Conservation (phyloP, 371 early-diverging fungal species). For the Globomyces sp. region DNA sequence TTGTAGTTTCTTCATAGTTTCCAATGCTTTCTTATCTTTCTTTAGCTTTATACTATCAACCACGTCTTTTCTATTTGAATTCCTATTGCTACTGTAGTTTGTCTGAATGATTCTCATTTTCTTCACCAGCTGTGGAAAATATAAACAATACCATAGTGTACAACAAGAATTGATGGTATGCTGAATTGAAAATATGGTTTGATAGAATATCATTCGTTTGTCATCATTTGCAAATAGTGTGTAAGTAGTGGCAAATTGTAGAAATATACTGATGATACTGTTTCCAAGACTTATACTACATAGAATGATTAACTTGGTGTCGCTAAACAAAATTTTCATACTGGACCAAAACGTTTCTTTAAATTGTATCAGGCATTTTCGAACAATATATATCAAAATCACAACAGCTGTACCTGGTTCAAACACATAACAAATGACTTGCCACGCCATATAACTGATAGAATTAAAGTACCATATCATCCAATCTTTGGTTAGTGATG, state of each 20-base stretch:
- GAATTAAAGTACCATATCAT: conserved; percentile 2
- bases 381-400: neutral
- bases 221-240: neutral
- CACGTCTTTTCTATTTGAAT: no score
- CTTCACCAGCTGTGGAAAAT: conserved; percentile 9
- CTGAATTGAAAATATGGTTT: conserved; percentile 1
- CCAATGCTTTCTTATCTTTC: no score
- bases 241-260: conserved; percentile 8
- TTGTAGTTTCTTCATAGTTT: no score
- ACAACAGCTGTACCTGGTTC: conserved; percentile 1
- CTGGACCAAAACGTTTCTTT: neutral
- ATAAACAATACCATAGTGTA: conserved; percentile 9
- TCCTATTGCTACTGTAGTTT: no score
- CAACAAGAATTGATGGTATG: conserved; percentile 12
- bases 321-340: neutral
- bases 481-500: neutral
- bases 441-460: conserved; percentile 4
- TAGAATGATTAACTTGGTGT: neutral
- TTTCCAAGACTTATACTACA: neutral
- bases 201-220: conserved; percentile 3
- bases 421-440: conserved; percentile 5
- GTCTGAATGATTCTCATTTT: neutral
- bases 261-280: neutral
- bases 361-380: neutral
- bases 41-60: no score